These are phyloP conservation scores for Colletotrichum brevisporum DNA, from an alignment of 2,329 filamentous ascomycete genomes.

Conservation along the genomic window DNA sequence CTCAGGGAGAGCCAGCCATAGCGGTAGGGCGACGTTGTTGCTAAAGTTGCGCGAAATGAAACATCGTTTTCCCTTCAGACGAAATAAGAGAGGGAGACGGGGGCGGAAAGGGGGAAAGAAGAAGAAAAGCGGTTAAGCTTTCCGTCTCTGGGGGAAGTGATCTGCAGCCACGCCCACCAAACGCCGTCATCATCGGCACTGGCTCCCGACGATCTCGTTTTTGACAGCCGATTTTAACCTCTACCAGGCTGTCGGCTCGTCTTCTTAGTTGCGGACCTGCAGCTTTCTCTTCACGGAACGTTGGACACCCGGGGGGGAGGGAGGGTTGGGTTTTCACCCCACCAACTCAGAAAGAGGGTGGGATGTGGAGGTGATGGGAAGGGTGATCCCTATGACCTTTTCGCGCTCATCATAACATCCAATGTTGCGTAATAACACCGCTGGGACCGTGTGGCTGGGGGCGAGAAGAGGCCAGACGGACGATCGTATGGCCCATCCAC, in stretches of 20 bases:
- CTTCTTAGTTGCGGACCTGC: slow-evolving; percentile 11
- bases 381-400: too few species aligned
- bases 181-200: slow-evolving; percentile 18
- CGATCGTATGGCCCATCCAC: slow-evolving; percentile 13
- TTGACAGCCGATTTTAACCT: not conserved
- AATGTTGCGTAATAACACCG: slow-evolving; percentile 11
- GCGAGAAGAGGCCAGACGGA: not conserved
- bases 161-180: not conserved
- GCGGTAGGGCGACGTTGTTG: not conserved
- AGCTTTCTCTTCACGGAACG: slow-evolving; percentile 21
- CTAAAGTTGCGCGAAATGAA: slow-evolving; percentile 26
- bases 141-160: slow-evolving; percentile 4
- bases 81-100: not conserved
- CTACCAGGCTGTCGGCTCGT: not conserved
- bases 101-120: too few species aligned
- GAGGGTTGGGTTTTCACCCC: not conserved
- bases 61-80: slow-evolving; percentile 16
- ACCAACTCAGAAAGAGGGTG: not conserved
- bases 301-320: not conserved
- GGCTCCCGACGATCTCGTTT: too few species aligned
- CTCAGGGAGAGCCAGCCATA: slow-evolving; percentile 5
- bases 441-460: not conserved
- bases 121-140: not conserved
- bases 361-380: too few species aligned
- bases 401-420: not conserved